Conservation (phyloP, 768 basidiomycete species). For the Russula ochroleuca region DNA sequence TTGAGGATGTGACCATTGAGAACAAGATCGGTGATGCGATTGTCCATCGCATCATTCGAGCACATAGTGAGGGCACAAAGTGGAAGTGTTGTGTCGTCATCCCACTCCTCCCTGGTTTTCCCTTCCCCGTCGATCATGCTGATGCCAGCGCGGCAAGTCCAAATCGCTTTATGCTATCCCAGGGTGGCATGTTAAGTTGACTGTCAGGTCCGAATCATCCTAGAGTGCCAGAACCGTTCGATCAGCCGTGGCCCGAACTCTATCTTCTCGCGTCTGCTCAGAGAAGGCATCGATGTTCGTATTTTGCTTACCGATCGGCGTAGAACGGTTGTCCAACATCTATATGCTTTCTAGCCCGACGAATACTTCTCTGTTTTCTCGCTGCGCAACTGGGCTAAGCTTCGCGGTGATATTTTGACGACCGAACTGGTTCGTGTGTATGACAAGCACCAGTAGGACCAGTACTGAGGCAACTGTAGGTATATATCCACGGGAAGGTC, state of each 20-base stretch:
- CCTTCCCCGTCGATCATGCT: slow-evolving; percentile 86
- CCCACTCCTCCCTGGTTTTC: slow-evolving; percentile 89
- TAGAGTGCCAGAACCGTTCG: slow-evolving; percentile 92
- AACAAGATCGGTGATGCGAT: slow-evolving; percentile 95
- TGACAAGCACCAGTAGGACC: background rate
- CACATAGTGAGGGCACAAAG: slow-evolving; percentile 69
- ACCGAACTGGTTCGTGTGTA: slow-evolving; percentile 70
- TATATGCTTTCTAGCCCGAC: slow-evolving; percentile 59
- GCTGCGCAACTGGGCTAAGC: slow-evolving; percentile 89
- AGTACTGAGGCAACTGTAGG: slow-evolving; percentile 39
- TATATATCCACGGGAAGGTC: slow-evolving; percentile 86
- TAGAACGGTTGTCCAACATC: slow-evolving; percentile 12
- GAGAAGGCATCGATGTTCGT: slow-evolving; percentile 84
- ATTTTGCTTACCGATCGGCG: background rate
- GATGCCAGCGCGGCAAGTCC: slow-evolving; percentile 83
- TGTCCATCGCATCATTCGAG: slow-evolving; percentile 84
- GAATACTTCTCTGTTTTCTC: slow-evolving; percentile 91
- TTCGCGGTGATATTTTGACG: slow-evolving; percentile 75
- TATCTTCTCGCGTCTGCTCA: slow-evolving; percentile 79
- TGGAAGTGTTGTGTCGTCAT: slow-evolving; percentile 95
- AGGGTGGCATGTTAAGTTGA: slow-evolving; percentile 12
- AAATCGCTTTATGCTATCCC: background rate
- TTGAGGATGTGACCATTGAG: slow-evolving; percentile 82
- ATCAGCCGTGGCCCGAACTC: slow-evolving; percentile 87
- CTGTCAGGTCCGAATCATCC: slow-evolving; percentile 79